A percentile compares a stretch with the other conserved stretches of the same genome.
phyloP scores from a whole-genome alignment of 2,329 filamentous ascomycete species.

The Colletotrichum lentis region DNA sequence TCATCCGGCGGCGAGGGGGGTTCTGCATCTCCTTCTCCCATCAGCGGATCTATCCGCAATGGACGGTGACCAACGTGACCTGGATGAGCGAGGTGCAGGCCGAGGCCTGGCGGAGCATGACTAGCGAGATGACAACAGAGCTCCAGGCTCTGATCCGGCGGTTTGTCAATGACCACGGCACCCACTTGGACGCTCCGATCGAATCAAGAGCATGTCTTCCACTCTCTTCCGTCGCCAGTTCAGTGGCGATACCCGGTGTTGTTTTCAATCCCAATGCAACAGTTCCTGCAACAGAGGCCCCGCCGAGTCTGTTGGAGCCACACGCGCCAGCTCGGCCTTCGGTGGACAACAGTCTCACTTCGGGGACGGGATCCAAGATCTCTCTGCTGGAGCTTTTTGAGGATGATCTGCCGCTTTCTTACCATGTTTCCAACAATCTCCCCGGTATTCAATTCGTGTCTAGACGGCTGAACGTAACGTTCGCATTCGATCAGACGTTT shows the following conservation, averaged over 20 bases:
- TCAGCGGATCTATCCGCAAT: background rate
- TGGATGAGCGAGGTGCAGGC: background rate
- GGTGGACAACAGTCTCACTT: background rate
- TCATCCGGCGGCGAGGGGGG: background rate
- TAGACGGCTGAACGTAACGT: background rate
- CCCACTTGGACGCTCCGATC: background rate
- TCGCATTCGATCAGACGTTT: background rate
- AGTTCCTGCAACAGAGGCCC: background rate
- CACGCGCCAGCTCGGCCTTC: background rate
- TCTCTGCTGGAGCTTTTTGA: background rate
- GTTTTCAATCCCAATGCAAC: no score
- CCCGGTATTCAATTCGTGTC: background rate
- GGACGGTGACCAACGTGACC: background rate
- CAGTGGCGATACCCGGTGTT: background rate
- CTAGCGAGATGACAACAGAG: background rate
- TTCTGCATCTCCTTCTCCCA: background rate
- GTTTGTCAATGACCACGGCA: background rate
- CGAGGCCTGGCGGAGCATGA: background rate
- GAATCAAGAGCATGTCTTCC: constrained; percentile 6
- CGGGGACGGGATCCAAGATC: background rate
- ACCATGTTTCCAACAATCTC: no score
- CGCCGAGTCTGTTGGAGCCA: background rate
- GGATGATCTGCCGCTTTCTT: background rate
- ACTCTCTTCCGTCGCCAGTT: background rate
- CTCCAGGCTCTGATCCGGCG: background rate